Conservation (phyloP, 371 early-diverging fungal genomes). For the Zopfochytrium polystomum region DNA sequence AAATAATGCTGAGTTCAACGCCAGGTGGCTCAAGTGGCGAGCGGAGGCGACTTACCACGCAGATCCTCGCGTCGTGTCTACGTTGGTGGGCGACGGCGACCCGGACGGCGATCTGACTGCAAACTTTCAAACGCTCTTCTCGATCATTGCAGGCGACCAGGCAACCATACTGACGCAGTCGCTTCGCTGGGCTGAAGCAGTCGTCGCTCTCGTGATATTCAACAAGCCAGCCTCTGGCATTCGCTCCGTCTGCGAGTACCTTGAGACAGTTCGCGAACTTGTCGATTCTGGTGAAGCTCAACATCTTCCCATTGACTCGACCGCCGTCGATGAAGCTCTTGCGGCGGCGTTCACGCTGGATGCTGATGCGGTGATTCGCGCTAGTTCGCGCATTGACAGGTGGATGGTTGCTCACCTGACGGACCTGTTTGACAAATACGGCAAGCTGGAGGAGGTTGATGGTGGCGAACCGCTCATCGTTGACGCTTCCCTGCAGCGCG, state of each 20-base stretch:
- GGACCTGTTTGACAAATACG: conserved; percentile 11
- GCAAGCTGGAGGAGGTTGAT: conserved; percentile 5
- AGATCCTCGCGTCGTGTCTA: neutral
- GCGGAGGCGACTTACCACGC: neutral
- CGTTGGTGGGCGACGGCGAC: too few relatives aligned
- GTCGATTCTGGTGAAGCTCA: neutral
- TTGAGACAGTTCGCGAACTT: neutral
- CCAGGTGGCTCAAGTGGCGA: conserved; percentile 4
- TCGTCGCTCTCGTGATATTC: conserved; percentile 2
- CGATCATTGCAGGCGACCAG: conserved; percentile 3
- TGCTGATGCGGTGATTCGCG: neutral
- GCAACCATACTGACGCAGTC: conserved; percentile 1
- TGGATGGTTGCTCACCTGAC: conserved; percentile 12
- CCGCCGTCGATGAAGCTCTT: neutral
- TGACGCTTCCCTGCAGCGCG: too few relatives aligned
- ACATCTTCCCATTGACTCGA: neutral
- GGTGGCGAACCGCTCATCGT: conserved; percentile 5
- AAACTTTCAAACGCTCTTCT: neutral
- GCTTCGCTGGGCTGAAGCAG: conserved; percentile 5
- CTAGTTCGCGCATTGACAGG: conserved; percentile 2
- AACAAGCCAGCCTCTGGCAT: neutral
- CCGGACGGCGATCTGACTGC: neutral
- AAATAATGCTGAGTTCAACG: neutral
- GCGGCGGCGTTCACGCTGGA: neutral
- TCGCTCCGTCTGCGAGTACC: neutral